Conservation (phyloP, 768 basidiomycete genomes). For the Pleurotus ostreatus region DNA sequence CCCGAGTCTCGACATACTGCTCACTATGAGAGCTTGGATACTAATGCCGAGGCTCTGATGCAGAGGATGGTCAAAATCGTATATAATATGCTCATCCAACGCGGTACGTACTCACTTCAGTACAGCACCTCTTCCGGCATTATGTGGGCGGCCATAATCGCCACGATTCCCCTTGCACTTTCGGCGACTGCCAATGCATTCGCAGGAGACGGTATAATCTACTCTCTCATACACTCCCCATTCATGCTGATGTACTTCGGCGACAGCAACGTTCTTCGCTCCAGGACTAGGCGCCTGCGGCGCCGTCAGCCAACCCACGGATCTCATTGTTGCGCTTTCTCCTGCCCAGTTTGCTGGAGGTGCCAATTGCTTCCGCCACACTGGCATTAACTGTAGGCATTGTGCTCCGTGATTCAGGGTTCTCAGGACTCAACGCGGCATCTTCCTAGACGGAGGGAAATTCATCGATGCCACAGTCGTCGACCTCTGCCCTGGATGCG, state of each 20-base stretch:
- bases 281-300: constrained; percentile 20
- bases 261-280: constrained; percentile 6
- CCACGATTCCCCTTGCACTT: neutral
- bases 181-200: neutral
- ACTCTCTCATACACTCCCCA: neutral
- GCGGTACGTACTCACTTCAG: too few species aligned
- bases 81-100: too few species aligned
- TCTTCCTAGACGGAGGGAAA: constrained; percentile 16
- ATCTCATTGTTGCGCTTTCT: constrained; percentile 22
- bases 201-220: neutral
- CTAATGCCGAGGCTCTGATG: too few species aligned
- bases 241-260: neutral
- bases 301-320: constrained; percentile 13
- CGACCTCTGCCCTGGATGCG: constrained; percentile 23
- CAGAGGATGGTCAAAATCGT: too few species aligned
- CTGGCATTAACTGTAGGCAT: constrained; percentile 19
- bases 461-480: constrained; percentile 19
- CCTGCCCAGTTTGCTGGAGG: constrained; percentile 15
- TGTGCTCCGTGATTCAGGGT: neutral
- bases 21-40: too few species aligned
- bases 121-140: too few species aligned
- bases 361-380: constrained; percentile 18
- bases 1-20: too few species aligned
- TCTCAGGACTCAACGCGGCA: neutral
- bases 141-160: too few species aligned